Base-by-base conservation (phyloP, 441 rosid genomes). In the Kokia cookei region DNA sequence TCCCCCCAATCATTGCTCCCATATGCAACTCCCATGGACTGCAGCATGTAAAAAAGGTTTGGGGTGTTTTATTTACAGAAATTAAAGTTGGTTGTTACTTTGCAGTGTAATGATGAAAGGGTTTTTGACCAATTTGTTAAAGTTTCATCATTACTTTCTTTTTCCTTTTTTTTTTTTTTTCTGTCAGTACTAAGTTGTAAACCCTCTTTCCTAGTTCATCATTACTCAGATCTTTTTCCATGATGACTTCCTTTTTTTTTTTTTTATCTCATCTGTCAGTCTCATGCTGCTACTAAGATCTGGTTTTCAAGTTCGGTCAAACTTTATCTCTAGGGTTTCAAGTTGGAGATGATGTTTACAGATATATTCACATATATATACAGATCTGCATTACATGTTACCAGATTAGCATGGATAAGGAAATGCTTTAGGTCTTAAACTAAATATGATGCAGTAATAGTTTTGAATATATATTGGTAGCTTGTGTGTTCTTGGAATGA, bases 1-100 rank as follows among this genome's bases (percentile, higher is more conserved):
- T 90, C 97, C 97, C 93, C 94, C 90, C 92, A 91, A 91, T 87
- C 81, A 51, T 80, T 78, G 85, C 88, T 86, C 81, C 89, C 84
- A 32, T 60, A 50, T 19, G 42, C 1, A 29, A 9, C 58, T 45
- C 14, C 17, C 69, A 69, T 42, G 73, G 69, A 53, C 29, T 62
- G 53, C 58, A 59, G 65, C 78, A 51, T 60, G 71, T 27, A n/a
- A 79, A 80, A n/a, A 80, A 80, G 84, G 87, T 77, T 81, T 79
- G 74, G 72, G 58, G 70, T 76, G 79, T 74, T 53, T 17, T 60
- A 63, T 64, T 53, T 58, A 45, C 64, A 61, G 69, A 42, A 74
- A 76, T 79, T 72, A 76, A 65, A 73, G 66, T 78, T 70, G 69
- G 7, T 51, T 2, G 63, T 35, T 57, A 19, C 66, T 8, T 62